Evolutionary conservation across 306 rosid species (phyloP), one percentile per base, ranked within the genome.

Genomic region (Gynostemma pentaphyllum): DNA sequence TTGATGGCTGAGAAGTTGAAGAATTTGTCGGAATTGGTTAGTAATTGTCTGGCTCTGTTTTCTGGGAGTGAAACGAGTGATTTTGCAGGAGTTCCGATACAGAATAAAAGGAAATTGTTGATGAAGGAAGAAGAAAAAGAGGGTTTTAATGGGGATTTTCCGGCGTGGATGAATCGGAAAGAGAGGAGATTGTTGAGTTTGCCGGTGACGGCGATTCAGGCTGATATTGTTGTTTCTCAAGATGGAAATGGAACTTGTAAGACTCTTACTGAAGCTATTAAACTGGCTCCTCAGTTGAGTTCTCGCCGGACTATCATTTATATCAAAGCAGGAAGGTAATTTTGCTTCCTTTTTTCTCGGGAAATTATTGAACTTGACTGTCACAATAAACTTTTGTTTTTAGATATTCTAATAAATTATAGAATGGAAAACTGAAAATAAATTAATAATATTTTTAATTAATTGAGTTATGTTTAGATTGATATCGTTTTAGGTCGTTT

Each of bases 271-370:
- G 96, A 84, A 71, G 99, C 99, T 9, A 81, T 94, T 1, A 94
- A 94, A 62, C 78, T 73, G 41, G 90, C 78, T 4, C 97, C 99
- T 0, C 83, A 86, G 41, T 50, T 73, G 19, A 57, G 90, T 42
- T 21, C 1, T n/a, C 85, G 74, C 2, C 85, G 97, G n/a, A 69
- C 78, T 28, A 54, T 88, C 44, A 83, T 94, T 52, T 82, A 88
- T 80, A 72, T 94, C 56, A 88, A n/a, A 77, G 90, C 89, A 73
- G 99, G 99, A 88, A 94, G 94, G 99, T 92, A 83, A 79, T 32
- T 77, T 42, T 46, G 10, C 14, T 40, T 40, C 15, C 32, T n/a
- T n/a, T n/a, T n/a, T n/a, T n/a, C n/a, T n/a, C n/a, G n/a, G n/a
- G n/a, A n/a, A n/a, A n/a, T n/a, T n/a, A n/a, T n/a, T n/a, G n/a